These are phyloP conservation scores for Myxozyma sirexii DNA, from an alignment of 805 yeast species.

Conservation along the genomic window DNA sequence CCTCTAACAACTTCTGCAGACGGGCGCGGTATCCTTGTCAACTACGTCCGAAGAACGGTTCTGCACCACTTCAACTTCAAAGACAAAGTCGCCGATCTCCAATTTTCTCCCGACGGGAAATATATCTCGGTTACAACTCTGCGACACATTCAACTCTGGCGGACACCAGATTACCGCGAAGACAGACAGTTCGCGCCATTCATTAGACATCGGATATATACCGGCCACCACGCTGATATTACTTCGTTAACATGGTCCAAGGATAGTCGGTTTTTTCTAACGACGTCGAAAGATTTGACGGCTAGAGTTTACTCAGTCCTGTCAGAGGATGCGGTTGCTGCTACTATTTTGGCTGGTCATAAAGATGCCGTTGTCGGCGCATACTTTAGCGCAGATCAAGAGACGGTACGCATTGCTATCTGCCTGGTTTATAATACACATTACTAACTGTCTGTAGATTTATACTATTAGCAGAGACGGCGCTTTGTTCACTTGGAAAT, in stretches of 20 bases:
- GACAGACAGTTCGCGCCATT: conserved; percentile 96
- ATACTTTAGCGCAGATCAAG: conserved; percentile 85
- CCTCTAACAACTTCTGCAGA: conserved; percentile 49
- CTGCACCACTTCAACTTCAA: conserved; percentile 93
- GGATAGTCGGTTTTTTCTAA: conserved; percentile 84
- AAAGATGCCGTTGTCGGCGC: conserved; percentile 86
- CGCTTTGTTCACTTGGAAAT: conserved; percentile 91
- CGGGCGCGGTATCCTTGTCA: conserved; percentile 91
- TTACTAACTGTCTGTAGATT: conserved; percentile 44
- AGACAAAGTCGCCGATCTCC: conserved; percentile 69
- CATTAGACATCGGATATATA: conserved; percentile 82
- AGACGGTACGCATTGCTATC: conserved; percentile 46
- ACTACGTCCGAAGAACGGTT: conserved; percentile 78
- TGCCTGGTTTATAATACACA: background rate
- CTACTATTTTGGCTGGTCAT: conserved; percentile 89
- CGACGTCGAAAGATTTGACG: conserved; percentile 88
- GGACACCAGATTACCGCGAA: conserved; percentile 67
- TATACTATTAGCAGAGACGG: conserved; percentile 95
- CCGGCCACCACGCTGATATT: conserved; percentile 89
- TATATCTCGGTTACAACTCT: conserved; percentile 85
- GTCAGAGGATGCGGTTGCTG: conserved; percentile 70
- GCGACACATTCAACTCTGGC: conserved; percentile 88
- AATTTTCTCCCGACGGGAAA: conserved; percentile 86
- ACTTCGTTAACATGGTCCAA: conserved; percentile 81
- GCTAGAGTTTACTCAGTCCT: conserved; percentile 79